Evolutionary conservation across 495 filamentous ascomycete species (phyloP), one percentile per base, ranked within the genome.

Genomic region (Trypethelium eluteriae): DNA sequence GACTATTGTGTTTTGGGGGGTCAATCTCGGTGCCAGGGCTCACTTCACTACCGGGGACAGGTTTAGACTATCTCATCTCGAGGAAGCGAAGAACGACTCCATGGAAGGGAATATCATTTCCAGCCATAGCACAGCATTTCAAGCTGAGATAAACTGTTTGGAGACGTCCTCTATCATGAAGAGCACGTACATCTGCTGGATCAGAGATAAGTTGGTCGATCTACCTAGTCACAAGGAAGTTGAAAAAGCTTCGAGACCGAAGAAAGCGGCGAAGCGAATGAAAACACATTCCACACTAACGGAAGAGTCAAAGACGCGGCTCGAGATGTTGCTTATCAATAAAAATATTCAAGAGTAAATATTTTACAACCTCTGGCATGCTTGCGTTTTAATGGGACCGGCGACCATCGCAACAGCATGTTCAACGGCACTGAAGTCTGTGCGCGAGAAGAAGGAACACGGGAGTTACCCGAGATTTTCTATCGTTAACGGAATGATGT

Each of bases 1-100:
- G 32, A 59, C 53, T 2, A 59, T 59, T 36, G 53, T 59, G 3
- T 59, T 59, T 32, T 59, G n/a, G n/a, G 53, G 53, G 6, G 25
- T 35, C 32, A 59, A 59, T 59, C 32, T 59, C 7, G 25, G 53
- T 3, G 53, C 14, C 25, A 59, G 36, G 36, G 53, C 53, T 6
- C 18, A 10, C 36, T 59, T 59, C 53, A 59, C 53, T 35, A 59
- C 18, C 36, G 53, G 14, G 36, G 32, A 36, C 25, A 59, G 14
- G 32, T 59, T 59, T 18, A 36, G 32, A 59, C 18, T 59, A 32
- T 59, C 25, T 9, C 32, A 18, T 18, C 11, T 59, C 53, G 53
- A 59, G 18, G 53, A 59, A 36, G 53, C 53, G 2, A 4, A 59
- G 7, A 35, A 36, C 53, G 32, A 36, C 32, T 59, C 36, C 36